Percentiles rank a stretch among this genome's conserved stretches.
Conservation (phyloP, 805 yeast species). For the Jamesozyma lodderae region DNA sequence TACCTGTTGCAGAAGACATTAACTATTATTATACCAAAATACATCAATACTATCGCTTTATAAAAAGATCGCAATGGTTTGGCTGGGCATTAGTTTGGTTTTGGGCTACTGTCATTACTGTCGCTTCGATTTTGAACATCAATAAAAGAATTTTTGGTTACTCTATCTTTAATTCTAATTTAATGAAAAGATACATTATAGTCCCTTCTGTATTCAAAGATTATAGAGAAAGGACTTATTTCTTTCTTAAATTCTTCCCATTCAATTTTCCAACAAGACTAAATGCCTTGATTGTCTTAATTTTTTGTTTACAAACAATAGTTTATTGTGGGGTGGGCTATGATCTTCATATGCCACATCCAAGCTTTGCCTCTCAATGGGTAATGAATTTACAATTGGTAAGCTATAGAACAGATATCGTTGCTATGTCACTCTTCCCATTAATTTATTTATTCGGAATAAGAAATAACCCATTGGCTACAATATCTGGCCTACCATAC, state of each 20-base stretch:
- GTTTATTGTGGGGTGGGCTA: slow-evolving; percentile 32
- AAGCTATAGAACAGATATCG: slow-evolving; percentile 47
- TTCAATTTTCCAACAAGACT: slow-evolving; percentile 27
- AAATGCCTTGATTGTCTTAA: slow-evolving; percentile 25
- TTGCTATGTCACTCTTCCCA: slow-evolving; percentile 48
- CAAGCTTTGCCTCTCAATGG: slow-evolving; percentile 29
- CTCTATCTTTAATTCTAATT: slow-evolving; percentile 10
- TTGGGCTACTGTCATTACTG: slow-evolving; percentile 31
- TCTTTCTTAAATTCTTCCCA: slow-evolving; percentile 19
- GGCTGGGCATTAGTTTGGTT: slow-evolving; percentile 41
- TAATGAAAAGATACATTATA: slow-evolving; percentile 18
- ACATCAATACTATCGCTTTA: slow-evolving; percentile 32
- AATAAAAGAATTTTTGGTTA: slow-evolving; percentile 20
- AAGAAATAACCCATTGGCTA: slow-evolving; percentile 59
- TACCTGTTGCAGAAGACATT: slow-evolving; percentile 27
- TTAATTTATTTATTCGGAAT: slow-evolving; percentile 55
- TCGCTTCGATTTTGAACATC: slow-evolving; percentile 28
- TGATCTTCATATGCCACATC: slow-evolving; percentile 32
- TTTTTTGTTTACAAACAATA: slow-evolving; percentile 28
- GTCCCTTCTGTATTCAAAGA: slow-evolving; percentile 24
- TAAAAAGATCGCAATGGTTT: slow-evolving; percentile 33
- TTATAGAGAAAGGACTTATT: slow-evolving; percentile 16
- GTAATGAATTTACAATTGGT: slow-evolving; percentile 32
- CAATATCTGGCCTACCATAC: slow-evolving; percentile 52
- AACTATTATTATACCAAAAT: slow-evolving; percentile 28